A percentile compares a stretch with the other conserved stretches of the same genome.
phyloP scores from a whole-genome alignment of 371 early-diverging fungal species.

The Mortierella sp. region DNA sequence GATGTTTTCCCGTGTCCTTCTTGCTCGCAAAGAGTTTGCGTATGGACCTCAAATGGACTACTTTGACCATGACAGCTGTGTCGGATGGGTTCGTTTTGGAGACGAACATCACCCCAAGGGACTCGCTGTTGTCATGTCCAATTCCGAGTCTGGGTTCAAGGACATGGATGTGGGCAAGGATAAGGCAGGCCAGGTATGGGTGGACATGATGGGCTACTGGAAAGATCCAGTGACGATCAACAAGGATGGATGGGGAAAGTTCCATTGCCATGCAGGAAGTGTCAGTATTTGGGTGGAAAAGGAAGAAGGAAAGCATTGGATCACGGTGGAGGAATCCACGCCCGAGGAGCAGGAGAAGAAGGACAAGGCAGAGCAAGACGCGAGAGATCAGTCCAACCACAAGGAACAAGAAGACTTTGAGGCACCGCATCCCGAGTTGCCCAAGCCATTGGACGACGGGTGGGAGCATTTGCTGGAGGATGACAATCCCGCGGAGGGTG shows the following conservation, averaged over 20 bases:
- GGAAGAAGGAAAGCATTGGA: constrained; percentile 28
- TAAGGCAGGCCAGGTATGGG: constrained; percentile 50
- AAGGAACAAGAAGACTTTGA: not conserved
- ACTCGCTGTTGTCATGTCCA: constrained; percentile 35
- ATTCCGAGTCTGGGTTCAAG: constrained; percentile 45
- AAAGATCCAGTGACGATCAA: constrained; percentile 48
- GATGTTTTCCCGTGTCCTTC: constrained; percentile 41
- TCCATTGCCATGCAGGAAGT: constrained; percentile 48
- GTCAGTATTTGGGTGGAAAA: constrained; percentile 33
- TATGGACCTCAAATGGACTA: constrained; percentile 58
- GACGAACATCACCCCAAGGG: constrained; percentile 29
- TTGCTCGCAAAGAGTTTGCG: constrained; percentile 48
- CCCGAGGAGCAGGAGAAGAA: constrained; percentile 10
- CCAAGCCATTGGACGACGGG: constrained; percentile 8
- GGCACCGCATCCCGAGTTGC: constrained; percentile 1
- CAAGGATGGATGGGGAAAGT: constrained; percentile 55
- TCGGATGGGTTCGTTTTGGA: constrained; percentile 59
- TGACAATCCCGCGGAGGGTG: constrained; percentile 1
- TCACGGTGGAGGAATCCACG: constrained; percentile 19
- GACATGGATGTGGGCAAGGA: constrained; percentile 52
- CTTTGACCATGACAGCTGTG: constrained; percentile 55
- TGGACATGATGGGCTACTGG: constrained; percentile 54
- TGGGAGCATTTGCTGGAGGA: constrained; percentile 14
- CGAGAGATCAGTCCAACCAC: not conserved
- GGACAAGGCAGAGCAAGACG: too few species aligned